Percentiles rank a stretch among this genome's conserved stretches.
These are phyloP conservation scores for Colletotrichum cordylinicola DNA, from an alignment of 2,329 filamentous ascomycete genomes.

Conservation along the genomic window DNA sequence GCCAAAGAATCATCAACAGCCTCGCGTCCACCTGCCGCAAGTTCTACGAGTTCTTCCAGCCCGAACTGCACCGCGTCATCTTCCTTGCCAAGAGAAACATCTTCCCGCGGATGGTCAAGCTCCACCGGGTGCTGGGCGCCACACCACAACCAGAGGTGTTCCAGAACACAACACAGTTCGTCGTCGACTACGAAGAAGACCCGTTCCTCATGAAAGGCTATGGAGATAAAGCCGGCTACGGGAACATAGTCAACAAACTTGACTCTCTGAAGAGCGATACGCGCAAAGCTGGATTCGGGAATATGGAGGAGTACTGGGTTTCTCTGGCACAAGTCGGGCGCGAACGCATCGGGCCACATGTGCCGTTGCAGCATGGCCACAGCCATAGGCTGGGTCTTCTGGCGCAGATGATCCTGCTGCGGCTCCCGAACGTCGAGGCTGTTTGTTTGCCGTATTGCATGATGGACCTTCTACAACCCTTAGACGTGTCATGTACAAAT, in stretches of 20 bases:
- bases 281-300: neutral
- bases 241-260: neutral
- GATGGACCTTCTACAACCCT: neutral
- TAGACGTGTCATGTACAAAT: neutral
- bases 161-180: neutral
- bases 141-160: neutral
- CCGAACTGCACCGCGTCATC: neutral
- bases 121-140: neutral
- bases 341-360: rapidly evolving
- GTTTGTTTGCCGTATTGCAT: rapidly evolving
- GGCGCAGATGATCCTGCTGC: neutral
- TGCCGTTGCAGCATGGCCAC: neutral
- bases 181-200: neutral
- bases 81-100: neutral
- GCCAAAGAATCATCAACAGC: neutral
- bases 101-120: neutral
- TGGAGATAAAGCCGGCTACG: neutral
- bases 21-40: neutral
- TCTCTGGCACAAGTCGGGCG: neutral
- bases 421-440: neutral
- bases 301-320: neutral
- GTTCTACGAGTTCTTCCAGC: neutral
- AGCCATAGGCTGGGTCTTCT: neutral
- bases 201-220: neutral
- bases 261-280: rapidly evolving